phyloP scores from a whole-genome alignment of 2,329 filamentous ascomycete species.

The Colletotrichum abscissum region DNA sequence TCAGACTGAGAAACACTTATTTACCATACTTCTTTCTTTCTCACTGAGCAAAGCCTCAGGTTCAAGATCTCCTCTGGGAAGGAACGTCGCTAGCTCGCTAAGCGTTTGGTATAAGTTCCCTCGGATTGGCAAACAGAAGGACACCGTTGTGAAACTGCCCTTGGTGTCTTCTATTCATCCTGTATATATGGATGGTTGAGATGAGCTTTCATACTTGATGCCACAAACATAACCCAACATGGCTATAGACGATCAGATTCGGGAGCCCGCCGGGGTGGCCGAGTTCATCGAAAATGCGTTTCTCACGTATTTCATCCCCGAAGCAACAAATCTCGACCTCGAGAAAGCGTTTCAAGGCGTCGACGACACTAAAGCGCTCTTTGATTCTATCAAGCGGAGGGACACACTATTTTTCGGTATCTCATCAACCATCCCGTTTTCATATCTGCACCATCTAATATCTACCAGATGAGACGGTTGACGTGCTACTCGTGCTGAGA shows the following conservation, averaged over 20 bases:
- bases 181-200: neutral
- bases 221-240: slow-evolving; percentile 37
- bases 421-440: slow-evolving; percentile 18
- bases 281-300: slow-evolving; percentile 69
- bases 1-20: neutral
- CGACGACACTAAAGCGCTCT: slow-evolving; percentile 56
- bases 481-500: slow-evolving; percentile 75
- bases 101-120: neutral
- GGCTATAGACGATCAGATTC: slow-evolving; percentile 29
- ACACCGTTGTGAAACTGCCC: slow-evolving; percentile 19
- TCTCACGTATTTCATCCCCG: slow-evolving; percentile 70
- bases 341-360: slow-evolving; percentile 61
- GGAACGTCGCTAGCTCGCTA: neutral
- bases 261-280: slow-evolving; percentile 41
- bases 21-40: neutral
- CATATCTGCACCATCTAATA: slow-evolving; percentile 9
- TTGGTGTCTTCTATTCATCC: neutral
- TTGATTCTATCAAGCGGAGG: slow-evolving; percentile 71
- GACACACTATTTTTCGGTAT: slow-evolving; percentile 79
- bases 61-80: neutral
- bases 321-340: slow-evolving; percentile 64
- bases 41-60: too few species aligned
- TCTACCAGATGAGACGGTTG: slow-evolving; percentile 76
- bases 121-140: neutral
- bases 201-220: slow-evolving; percentile 19